Evolutionary conservation across 306 rosid genomes (phyloP), one percentile per base, ranked within the genome.

Genomic region (Cercis canadensis): DNA sequence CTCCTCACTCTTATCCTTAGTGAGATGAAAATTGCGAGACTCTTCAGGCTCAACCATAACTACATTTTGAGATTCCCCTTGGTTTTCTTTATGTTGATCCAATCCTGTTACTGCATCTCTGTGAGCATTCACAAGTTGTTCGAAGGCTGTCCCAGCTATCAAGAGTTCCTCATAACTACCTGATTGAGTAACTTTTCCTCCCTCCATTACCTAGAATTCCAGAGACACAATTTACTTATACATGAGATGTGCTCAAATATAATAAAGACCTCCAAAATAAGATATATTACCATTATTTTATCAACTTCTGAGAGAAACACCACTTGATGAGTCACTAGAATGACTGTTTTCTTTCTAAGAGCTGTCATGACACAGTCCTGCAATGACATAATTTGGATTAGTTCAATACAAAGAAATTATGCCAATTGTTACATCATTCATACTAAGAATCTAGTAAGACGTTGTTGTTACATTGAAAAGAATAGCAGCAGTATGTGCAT

Each of bases 301-400:
- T 88, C 88, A 19, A 81, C 88, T 64, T 79, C 63, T 10, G 88
- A 75, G 46, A 85, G 83, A 49, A 88, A 88, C 40, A 85, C 88
- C 2, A 88, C 88, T 85, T 83, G 90, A 79, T 88, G 90, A 60
- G 88, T 88, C 61, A 85, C 90, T 15, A 85, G 84, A 72, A 88
- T 80, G 3, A 85, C 85, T 5, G 82, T 83, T 71, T 85, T 88
- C 69, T 55, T 54, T 63, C 51, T 72, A 11, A 85, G 69, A 83
- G 87, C 77, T 51, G 75, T 45, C 82, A 67, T 83, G 65, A 85
- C 88, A 37, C 92, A 88, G 4, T 85, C 88, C 90, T 85, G 85
- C 52, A 78, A 62, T 57, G n/a, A 41, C 44, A 16, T 13, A 43
- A 50, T 19, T 66, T 55, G 13, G 33, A 34, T 49, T n/a, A 36